Evolutionary conservation across 495 filamentous ascomycete species (phyloP), one percentile per base, ranked within the genome.

Genomic region (Penicillium desertorum): DNA sequence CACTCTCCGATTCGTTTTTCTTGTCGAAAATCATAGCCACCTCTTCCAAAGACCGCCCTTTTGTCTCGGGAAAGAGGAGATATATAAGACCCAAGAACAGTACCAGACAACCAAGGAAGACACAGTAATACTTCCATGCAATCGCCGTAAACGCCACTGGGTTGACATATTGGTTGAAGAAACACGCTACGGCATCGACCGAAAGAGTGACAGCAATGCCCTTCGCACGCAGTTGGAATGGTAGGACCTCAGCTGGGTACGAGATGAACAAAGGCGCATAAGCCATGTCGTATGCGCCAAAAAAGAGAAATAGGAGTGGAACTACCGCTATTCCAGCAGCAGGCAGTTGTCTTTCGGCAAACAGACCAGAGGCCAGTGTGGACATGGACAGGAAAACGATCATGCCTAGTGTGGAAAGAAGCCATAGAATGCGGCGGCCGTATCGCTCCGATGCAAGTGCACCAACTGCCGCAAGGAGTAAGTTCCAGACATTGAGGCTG

Each of bases 11-110:
- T 23, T 43, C 29, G 20, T 23, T 7, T 5, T 55, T 42, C 32
- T 56, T 43, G 49, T 86, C 83, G 64, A 87, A 85, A 64, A 86
- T 77, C 72, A 77, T 76, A 56, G 78, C 79, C 6, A 87, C 79
- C 69, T 86, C 83, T 70, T 88, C 86, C 45, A 87, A 79, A 20
- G 83, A 85, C 19, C 82, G 81, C 42, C 83, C 82, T 66, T 79
- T 80, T 23, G 85, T 88, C 78, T 88, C 85, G 43, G 86, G 79
- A 61, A 85, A 88, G 71, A 83, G 81, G 74, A 86, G 82, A 72
- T 83, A 88, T 23, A 87, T 81, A 34, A 82, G 77, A 43, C 56
- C 46, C 50, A 86, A 46, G 48, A 87, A 89, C 53, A 87, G 79
- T 25, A 75, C 54, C 27, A 72, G 46, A 63, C 81, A 66, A 39